Base-by-base conservation (phyloP, 768 basidiomycete species). In the Suillus tomentosus region DNA sequence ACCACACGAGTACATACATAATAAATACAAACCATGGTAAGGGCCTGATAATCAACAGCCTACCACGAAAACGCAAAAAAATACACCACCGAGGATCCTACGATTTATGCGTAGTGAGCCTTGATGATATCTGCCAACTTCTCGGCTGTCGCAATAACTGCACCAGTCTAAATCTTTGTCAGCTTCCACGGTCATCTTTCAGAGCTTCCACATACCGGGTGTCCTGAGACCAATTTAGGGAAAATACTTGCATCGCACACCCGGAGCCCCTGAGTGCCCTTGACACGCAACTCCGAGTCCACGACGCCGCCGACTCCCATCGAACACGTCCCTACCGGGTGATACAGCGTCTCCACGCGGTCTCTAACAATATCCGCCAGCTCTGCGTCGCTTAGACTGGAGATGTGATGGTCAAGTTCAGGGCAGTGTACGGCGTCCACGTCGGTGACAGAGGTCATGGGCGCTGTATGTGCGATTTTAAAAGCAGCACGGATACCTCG, bases 181-280 rank as follows among this genome's bases (percentile, higher is more conserved):
- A 61, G 50, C 36, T 45, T 64, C 54, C 13, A 3, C 36, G 14
- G n/a, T 9, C 4, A 54, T 14, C 39, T n/a, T 51, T 39, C 55
- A 43, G 14, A 17, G 17, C n/a, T 27, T 31, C 13, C 6, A 75
- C 79, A 64, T 55, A 82, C 82, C 69, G 82, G 81, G 62, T 84
- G 83, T 24, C 81, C 81, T 1, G 80, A 74, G 0, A 79, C 68
- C 60, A 84, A 71, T 42, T 71, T 77, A 50, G 84, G 82, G 62
- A 79, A 79, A 31, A 84, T 67, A 13, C 78, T 80, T 51, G 81
- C 82, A 65, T 85, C 84, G 19, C 74, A 82, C 15, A 85, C 76
- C 19, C 84, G 64, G 55, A 85, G 74, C 56, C 78, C 76, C 60
- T 70, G 68, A 5, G 77, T 68, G 5, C 83, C 84, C 47, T 82